A percentile compares a stretch with the other conserved stretches of the same genome.
phyloP scores from a whole-genome alignment of 768 basidiomycete genomes.

The Hericium coralloides region DNA sequence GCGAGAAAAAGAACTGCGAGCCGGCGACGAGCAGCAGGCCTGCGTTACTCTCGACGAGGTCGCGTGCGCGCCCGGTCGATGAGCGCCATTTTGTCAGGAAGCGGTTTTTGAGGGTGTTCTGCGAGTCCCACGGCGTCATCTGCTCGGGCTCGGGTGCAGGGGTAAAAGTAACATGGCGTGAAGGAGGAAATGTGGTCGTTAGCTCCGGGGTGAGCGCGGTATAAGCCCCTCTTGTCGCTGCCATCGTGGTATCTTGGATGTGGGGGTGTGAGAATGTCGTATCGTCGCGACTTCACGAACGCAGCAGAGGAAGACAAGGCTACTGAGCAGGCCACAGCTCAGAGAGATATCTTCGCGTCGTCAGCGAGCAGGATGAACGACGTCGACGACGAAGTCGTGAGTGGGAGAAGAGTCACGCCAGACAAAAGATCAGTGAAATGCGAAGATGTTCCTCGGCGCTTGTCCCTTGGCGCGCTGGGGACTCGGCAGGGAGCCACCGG shows the following conservation, averaged over 20 bases:
- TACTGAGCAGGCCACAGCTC: neutral
- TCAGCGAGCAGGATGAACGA: too few species aligned
- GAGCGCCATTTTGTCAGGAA: neutral
- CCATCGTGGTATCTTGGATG: neutral
- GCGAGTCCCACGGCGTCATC: neutral
- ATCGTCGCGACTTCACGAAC: neutral
- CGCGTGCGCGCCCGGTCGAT: neutral
- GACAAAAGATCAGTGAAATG: too few species aligned
- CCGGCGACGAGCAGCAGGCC: slow-evolving; percentile 52
- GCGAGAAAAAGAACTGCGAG: slow-evolving; percentile 50
- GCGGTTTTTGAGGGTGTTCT: neutral
- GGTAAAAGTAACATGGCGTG: neutral
- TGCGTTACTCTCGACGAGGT: slow-evolving; percentile 29
- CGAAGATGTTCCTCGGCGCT: too few species aligned
- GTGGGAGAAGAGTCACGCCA: too few species aligned
- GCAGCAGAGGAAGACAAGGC: neutral
- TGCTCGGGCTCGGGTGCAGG: neutral
- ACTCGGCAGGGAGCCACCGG: neutral
- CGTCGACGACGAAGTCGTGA: too few species aligned
- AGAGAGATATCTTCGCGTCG: neutral
- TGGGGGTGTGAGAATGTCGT: neutral
- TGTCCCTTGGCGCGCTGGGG: too few species aligned
- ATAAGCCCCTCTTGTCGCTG: slow-evolving; percentile 19
- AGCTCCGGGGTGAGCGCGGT: slow-evolving; percentile 8
- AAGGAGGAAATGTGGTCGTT: neutral